Conservation (phyloP, 331 rosid genomes). For the Prunus yedoensis region DNA sequence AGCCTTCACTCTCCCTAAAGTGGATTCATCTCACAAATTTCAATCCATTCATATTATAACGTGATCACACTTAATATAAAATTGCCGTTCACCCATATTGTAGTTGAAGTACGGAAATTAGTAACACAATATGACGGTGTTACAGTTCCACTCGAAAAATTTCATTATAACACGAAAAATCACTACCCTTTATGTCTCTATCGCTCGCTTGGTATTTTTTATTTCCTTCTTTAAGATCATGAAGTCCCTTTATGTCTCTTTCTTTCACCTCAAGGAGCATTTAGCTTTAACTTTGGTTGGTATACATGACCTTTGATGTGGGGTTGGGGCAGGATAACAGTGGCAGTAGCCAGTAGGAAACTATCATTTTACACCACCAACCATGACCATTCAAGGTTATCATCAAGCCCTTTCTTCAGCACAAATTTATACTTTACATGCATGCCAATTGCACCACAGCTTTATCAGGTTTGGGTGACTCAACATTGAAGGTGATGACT, state of each 20-base stretch:
- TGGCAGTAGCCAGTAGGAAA: background rate
- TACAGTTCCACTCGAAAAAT: too few species aligned
- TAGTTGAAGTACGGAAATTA: too few species aligned
- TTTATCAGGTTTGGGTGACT: background rate
- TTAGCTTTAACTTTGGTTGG: slow-evolving; percentile 30
- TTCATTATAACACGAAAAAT: background rate
- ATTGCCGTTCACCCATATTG: too few species aligned
- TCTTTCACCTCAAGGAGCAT: slow-evolving; percentile 25
- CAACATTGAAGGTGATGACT: slow-evolving; percentile 2
- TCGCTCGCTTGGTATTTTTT: background rate
- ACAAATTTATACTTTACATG: slow-evolving; percentile 9
- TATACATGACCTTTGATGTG: slow-evolving; percentile 8
- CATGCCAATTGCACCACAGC: background rate
- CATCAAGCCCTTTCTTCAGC: background rate
- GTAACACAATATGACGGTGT: too few species aligned
- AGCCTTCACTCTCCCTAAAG: too few species aligned
- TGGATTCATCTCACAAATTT: too few species aligned
- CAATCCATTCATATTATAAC: too few species aligned
- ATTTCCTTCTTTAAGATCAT: background rate
- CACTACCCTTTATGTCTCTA: slow-evolving; percentile 5
- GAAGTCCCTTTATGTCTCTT: slow-evolving; percentile 19
- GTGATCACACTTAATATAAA: too few species aligned
- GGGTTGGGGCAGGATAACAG: background rate
- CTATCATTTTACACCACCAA: slow-evolving; percentile 32
- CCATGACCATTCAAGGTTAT: slow-evolving; percentile 13